Conservation (phyloP, 208 protist genomes). For the Herpetomonas samuelpessoai region DNA sequence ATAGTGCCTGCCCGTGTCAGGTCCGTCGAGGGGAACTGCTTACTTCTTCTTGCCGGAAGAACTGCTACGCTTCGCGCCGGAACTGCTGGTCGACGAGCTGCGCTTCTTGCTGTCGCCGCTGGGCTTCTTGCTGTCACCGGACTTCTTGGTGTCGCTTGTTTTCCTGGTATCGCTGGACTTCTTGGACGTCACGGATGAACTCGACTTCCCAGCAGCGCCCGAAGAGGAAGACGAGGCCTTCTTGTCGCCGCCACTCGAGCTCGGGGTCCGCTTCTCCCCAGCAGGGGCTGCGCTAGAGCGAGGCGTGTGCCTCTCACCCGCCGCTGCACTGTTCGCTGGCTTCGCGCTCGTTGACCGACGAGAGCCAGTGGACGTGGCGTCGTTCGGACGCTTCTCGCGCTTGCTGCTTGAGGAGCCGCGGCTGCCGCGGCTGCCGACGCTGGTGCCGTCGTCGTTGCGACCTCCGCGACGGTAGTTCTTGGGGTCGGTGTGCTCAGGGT, state of each 20-base stretch:
- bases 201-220: not conserved
- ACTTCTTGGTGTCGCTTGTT: conserved; percentile 5
- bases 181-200: not conserved
- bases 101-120: conserved; percentile 5
- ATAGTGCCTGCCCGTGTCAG: too few relatives aligned
- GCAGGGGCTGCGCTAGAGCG: too few relatives aligned
- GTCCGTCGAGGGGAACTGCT: not conserved
- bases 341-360: too few relatives aligned
- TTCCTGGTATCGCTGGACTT: conserved; percentile 6
- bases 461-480: conserved; percentile 47
- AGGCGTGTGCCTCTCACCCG: too few relatives aligned
- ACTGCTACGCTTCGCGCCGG: not conserved
- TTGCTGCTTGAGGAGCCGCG: not conserved
- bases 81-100: not conserved
- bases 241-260: too few relatives aligned
- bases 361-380: not conserved
- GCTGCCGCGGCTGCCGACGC: conserved; percentile 7
- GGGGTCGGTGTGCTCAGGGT: conserved; percentile 45
- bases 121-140: conserved; percentile 13
- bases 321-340: conserved; percentile 7
- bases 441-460: conserved; percentile 7
- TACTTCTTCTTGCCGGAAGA: conserved; percentile 21
- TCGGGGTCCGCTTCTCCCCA: too few relatives aligned
- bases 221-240: not conserved
- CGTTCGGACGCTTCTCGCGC: not conserved